Conservation (phyloP, 202 grass and related monocot genomes). For the Bolboschoenoplectus hybrid region DNA sequence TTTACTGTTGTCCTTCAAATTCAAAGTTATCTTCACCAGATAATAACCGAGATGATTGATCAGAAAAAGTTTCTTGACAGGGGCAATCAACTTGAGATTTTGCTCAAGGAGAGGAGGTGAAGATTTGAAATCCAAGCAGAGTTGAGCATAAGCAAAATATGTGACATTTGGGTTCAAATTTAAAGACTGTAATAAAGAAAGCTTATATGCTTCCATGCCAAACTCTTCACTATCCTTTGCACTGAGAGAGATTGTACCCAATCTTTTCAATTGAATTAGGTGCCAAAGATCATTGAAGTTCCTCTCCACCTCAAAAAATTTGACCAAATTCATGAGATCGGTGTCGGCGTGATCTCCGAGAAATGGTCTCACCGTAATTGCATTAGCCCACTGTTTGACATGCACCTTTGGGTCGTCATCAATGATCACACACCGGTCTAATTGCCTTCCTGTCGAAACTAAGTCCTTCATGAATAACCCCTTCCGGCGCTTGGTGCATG, state of each 20-base stretch:
- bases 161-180: not conserved
- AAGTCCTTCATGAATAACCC: constrained; percentile 16
- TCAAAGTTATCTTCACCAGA: constrained; percentile 25
- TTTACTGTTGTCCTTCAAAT: constrained; percentile 21
- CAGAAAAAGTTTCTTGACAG: not conserved
- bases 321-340: not conserved
- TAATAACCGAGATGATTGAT: not conserved
- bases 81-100: constrained; percentile 16
- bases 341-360: not conserved
- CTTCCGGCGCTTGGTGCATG: not conserved
- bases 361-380: constrained; percentile 19
- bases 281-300: constrained; percentile 28
- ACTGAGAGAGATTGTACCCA: not conserved
- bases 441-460: not conserved
- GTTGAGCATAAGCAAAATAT: constrained; percentile 16
- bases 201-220: not conserved
- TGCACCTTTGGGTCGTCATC: not conserved
- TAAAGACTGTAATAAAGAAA: constrained; percentile 6
- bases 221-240: constrained; percentile 1
- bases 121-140: constrained; percentile 5
- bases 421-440: constrained; percentile 10
- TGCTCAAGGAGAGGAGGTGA: not conserved
- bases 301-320: not conserved
- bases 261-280: constrained; percentile 17
- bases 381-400: constrained; percentile 22